A percentile compares a stretch with the other conserved stretches of the same genome.
Evolutionary conservation across 2,329 filamentous ascomycete species (phyloP).

Genomic region (Ophiostoma novo-ulmi): DNA sequence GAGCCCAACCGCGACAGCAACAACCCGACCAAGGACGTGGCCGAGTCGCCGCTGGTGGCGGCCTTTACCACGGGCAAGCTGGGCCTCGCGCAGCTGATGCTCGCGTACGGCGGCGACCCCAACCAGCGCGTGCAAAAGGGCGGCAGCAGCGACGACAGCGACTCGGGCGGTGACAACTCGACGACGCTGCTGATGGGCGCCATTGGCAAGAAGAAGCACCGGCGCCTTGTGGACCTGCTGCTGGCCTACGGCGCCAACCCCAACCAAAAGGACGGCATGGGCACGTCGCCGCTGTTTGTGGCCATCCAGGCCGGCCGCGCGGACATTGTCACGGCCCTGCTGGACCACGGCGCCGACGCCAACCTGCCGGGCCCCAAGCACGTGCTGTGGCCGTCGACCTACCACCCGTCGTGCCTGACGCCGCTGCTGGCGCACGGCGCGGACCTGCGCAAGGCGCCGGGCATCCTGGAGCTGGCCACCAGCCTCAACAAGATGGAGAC

Average conservation of each 20-base stretch:
- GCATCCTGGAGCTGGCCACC: slow-evolving; percentile 59
- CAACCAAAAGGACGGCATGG: slow-evolving; percentile 55
- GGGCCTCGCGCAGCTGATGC: slow-evolving; percentile 53
- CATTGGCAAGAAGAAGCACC: slow-evolving; percentile 55
- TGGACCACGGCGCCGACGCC: slow-evolving; percentile 57
- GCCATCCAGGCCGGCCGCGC: slow-evolving; percentile 53
- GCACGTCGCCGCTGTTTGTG: slow-evolving; percentile 59
- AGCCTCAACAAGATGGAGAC: slow-evolving; percentile 61
- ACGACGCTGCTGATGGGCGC: slow-evolving; percentile 56
- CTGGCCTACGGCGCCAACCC: slow-evolving; percentile 56
- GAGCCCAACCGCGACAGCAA: slow-evolving; percentile 49
- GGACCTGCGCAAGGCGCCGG: slow-evolving; percentile 54
- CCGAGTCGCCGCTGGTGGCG: slow-evolving; percentile 51
- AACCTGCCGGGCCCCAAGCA: slow-evolving; percentile 66
- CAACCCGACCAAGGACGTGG: slow-evolving; percentile 38
- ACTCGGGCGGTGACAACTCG: slow-evolving; percentile 38
- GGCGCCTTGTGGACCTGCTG: slow-evolving; percentile 53
- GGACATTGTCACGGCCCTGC: slow-evolving; percentile 49
- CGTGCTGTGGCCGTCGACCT: slow-evolving; percentile 60
- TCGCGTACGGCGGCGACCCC: slow-evolving; percentile 57
- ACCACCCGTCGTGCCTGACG: slow-evolving; percentile 54
- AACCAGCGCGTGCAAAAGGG: slow-evolving; percentile 42
- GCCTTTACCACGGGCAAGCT: slow-evolving; percentile 49
- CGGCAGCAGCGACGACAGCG: slow-evolving; percentile 29
- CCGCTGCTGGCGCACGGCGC: slow-evolving; percentile 56